Evolutionary conservation across 352 stramenopile genomes (phyloP).

Genomic region (Phytopythium ostracodes): DNA sequence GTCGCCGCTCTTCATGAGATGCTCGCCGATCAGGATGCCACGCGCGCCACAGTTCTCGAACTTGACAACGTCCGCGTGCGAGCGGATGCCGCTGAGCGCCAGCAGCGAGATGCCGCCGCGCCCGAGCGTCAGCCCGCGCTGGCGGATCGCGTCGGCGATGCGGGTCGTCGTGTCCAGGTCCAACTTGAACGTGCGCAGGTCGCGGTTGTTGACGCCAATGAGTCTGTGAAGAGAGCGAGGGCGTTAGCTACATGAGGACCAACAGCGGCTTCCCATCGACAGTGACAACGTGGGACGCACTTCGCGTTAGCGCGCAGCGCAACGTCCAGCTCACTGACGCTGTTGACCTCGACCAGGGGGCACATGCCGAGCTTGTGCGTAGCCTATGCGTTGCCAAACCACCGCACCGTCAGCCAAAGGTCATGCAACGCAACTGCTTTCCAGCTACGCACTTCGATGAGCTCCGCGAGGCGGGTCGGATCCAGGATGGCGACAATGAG

Average conservation of each 20-base stretch:
- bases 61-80: constrained; percentile 88
- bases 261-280: neutral
- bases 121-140: constrained; percentile 64
- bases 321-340: constrained; percentile 92
- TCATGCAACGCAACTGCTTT: neutral
- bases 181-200: constrained; percentile 98
- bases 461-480: constrained; percentile 41
- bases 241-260: neutral
- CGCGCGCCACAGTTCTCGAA: constrained; percentile 88
- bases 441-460: constrained; percentile 47
- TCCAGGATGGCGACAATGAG: constrained; percentile 95
- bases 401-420: neutral
- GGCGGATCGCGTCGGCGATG: constrained; percentile 80
- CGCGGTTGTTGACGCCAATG: constrained; percentile 99
- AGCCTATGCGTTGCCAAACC: constrained; percentile 29
- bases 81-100: constrained; percentile 96
- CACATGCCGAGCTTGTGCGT: constrained; percentile 93
- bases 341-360: constrained; percentile 98
- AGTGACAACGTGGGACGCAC: constrained; percentile 12
- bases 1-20: constrained; percentile 95
- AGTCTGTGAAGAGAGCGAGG: constrained; percentile 33
- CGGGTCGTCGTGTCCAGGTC: constrained; percentile 94
- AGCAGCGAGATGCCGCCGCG: constrained; percentile 84
- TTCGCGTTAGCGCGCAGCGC: constrained; percentile 88
- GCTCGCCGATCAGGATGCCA: constrained; percentile 95